These are phyloP conservation scores for Hypericum perforatum DNA, from an alignment of 345 rosid genomes.

Conservation along the genomic window DNA sequence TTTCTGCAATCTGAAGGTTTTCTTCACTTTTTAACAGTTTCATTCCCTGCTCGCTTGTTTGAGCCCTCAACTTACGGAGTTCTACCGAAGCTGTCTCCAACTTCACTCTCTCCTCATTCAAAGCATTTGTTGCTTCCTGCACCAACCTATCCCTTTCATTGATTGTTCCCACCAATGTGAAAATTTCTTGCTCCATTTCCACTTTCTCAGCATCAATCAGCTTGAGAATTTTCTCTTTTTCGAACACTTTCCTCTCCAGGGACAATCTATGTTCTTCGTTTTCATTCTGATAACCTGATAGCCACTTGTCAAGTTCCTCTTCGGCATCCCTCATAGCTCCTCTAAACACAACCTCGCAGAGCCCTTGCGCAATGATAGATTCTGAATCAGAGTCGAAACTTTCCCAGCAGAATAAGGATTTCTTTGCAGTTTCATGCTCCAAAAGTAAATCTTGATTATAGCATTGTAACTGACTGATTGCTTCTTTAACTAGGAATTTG, in stretches of 20 bases:
- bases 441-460: background rate
- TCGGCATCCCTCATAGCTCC: conserved; percentile 58
- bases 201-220: conserved; percentile 38
- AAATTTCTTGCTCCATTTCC: conserved; percentile 32
- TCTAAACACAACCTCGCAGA: conserved; percentile 28
- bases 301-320: conserved; percentile 34
- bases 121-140: conserved; percentile 25
- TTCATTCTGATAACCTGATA: conserved; percentile 26
- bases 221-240: conserved; percentile 35
- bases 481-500: conserved; percentile 36
- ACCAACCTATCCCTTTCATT: conserved; percentile 41
- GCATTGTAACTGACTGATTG: conserved; percentile 25
- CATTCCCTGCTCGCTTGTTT: conserved; percentile 27
- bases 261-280: conserved; percentile 15
- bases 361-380: conserved; percentile 32
- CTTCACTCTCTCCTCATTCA: conserved; percentile 39
- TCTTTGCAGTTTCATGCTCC: no score
- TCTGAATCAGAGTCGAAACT: conserved; percentile 36
- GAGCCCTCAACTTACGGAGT: conserved; percentile 25
- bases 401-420: no score
- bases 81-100: conserved; percentile 29
- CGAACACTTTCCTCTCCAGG: conserved; percentile 25
- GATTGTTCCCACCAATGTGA: conserved; percentile 18
- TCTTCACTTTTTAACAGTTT: conserved; percentile 24
- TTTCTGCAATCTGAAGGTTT: conserved; percentile 24